phyloP scores from a whole-genome alignment of 495 filamentous ascomycete genomes.

The Aspergillus kassunensis region DNA sequence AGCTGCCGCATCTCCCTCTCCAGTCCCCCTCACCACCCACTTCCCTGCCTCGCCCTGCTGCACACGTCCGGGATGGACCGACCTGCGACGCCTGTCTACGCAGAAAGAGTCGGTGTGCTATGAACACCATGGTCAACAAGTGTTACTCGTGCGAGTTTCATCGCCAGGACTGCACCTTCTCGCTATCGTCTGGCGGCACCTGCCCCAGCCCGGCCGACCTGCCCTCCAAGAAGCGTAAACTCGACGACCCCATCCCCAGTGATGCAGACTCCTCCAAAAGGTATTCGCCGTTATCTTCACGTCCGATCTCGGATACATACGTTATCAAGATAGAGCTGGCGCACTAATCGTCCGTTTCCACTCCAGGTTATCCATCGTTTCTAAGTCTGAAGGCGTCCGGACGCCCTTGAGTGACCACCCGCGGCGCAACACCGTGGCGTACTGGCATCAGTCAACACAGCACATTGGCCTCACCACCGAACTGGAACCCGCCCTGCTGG shows the following conservation, averaged over 20 bases:
- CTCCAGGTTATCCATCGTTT: slow-evolving; percentile 24
- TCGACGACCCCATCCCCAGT: slow-evolving; percentile 36
- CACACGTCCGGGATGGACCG: slow-evolving; percentile 43
- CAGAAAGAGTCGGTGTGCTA: slow-evolving; percentile 85
- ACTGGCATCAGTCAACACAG: slow-evolving; percentile 45
- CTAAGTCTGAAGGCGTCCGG: slow-evolving; percentile 28
- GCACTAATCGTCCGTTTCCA: slow-evolving; percentile 15
- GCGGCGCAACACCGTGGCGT: slow-evolving; percentile 33
- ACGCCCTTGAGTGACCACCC: slow-evolving; percentile 20
- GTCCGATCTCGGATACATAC: slow-evolving; percentile 22
- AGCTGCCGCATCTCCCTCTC: slow-evolving; percentile 16
- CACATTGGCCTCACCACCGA: slow-evolving; percentile 53
- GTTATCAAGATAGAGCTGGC: slow-evolving; percentile 15
- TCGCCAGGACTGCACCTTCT: slow-evolving; percentile 52
- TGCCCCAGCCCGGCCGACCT: slow-evolving; percentile 44
- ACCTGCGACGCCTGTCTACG: slow-evolving; percentile 77
- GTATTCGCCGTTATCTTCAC: slow-evolving; percentile 21
- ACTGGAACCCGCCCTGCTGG: slow-evolving; percentile 48
- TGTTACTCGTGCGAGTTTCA: slow-evolving; percentile 54
- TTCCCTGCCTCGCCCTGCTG: slow-evolving; percentile 25
- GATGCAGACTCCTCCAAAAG: slow-evolving; percentile 41
- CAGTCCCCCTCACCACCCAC: slow-evolving; percentile 23
- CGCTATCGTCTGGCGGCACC: slow-evolving; percentile 15
- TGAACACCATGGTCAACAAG: slow-evolving; percentile 58
- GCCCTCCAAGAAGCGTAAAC: slow-evolving; percentile 69